Conservation (phyloP, 2,329 filamentous ascomycete genomes). For the Pseudogymnoascus verrucosus region DNA sequence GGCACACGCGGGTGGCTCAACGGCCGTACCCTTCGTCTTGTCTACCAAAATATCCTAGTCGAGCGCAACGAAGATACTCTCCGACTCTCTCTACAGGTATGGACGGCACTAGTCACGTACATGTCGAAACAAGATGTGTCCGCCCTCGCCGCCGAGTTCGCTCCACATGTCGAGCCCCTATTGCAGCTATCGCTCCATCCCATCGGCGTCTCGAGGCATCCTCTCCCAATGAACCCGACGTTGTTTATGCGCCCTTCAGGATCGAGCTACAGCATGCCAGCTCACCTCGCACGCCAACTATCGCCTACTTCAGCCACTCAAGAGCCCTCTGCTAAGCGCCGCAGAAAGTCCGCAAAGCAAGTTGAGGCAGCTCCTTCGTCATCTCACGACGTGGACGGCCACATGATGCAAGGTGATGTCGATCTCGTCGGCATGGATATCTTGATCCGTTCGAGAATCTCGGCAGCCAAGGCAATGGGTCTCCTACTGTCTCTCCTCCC, state of each 20-base stretch:
- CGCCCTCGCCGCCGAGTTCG: conserved; percentile 65
- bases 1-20: conserved; percentile 84
- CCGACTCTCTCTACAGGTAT: conserved; percentile 76
- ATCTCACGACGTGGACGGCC: conserved; percentile 93
- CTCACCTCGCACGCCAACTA: conserved; percentile 33
- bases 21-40: conserved; percentile 75
- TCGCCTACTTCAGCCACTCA: conserved; percentile 41
- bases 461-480: conserved; percentile 77
- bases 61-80: conserved; percentile 82
- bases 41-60: conserved; percentile 93
- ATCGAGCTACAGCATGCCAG: conserved; percentile 59
- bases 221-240: conserved; percentile 82
- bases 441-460: conserved; percentile 82
- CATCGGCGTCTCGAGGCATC: conserved; percentile 83
- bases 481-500: conserved; percentile 73
- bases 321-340: conserved; percentile 63
- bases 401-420: conserved; percentile 95
- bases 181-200: conserved; percentile 81
- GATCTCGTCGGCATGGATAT: conserved; percentile 87
- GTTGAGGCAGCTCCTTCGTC: conserved; percentile 59
- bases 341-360: conserved; percentile 76
- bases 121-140: conserved; percentile 53
- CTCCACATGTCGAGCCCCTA: conserved; percentile 67
- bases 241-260: conserved; percentile 94
- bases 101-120: conserved; percentile 67